Conservation (phyloP, 768 basidiomycete genomes). For the Psilocybe sp. region DNA sequence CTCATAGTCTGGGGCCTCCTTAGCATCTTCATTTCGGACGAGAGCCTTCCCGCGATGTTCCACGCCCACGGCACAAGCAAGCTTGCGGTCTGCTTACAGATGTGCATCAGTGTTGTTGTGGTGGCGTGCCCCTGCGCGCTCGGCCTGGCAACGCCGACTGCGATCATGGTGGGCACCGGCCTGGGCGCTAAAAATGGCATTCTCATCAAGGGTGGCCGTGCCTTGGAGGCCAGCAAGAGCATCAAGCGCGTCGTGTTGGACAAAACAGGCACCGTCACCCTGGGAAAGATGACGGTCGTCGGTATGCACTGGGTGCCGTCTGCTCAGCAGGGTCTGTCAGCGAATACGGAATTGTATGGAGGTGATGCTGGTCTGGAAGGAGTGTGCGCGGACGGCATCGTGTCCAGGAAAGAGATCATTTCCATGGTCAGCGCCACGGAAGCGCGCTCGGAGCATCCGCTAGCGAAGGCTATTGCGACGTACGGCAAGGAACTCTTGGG, state of each 20-base stretch:
- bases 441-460: slow-evolving; percentile 91
- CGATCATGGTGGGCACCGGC: slow-evolving; percentile 99
- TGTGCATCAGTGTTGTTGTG: slow-evolving; percentile 97
- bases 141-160: slow-evolving; percentile 94
- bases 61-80: slow-evolving; percentile 77
- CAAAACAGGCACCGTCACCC: slow-evolving; percentile 97
- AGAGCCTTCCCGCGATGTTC: slow-evolving; percentile 80
- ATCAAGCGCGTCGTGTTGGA: slow-evolving; percentile 86
- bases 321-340: slow-evolving; percentile 8
- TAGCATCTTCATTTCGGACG: slow-evolving; percentile 52
- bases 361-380: slow-evolving; percentile 42
- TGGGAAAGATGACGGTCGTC: slow-evolving; percentile 86
- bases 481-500: slow-evolving; percentile 70
- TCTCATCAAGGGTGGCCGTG: slow-evolving; percentile 94
- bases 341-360: slow-evolving; percentile 38
- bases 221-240: slow-evolving; percentile 85
- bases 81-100: slow-evolving; percentile 88
- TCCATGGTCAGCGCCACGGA: slow-evolving; percentile 87
- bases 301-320: slow-evolving; percentile 71
- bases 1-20: slow-evolving; percentile 83
- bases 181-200: slow-evolving; percentile 97
- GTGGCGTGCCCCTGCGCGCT: slow-evolving; percentile 98
- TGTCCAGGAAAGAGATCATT: slow-evolving; percentile 58
- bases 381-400: slow-evolving; percentile 60
- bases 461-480: slow-evolving; percentile 88